Base-by-base conservation (phyloP, 2,329 filamentous ascomycete species). In the Neoscytalidium dimidiatum region DNA sequence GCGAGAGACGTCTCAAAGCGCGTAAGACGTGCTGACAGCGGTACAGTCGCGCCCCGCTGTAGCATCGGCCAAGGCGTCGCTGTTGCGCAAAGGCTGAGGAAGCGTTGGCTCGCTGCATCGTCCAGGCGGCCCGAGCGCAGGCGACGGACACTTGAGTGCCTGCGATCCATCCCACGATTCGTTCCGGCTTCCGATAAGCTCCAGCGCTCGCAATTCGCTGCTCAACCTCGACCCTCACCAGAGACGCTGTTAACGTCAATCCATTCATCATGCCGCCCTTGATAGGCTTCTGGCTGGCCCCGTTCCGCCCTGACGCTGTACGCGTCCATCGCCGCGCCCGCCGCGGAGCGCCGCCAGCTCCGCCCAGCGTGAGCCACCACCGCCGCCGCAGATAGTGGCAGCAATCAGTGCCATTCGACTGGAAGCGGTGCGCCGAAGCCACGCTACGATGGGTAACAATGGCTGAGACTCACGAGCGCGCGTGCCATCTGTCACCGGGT, bases 151-250 rank as follows among this genome's bases (percentile, higher is more conserved):
- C 13, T 41, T 26, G 7, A 48, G 38, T n/a, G 11, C 38, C 38
- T n/a, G n/a, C n/a, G n/a, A n/a, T n/a, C 46, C 21, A 51, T 51
- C 23, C 46, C 26, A 17, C 46, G 29, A 19, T 6, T 52, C 17
- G 48, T n/a, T 31, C 51, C 35, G 19, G 19, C 13, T 28, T 41
- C 52, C 52, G 52, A 60, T 60, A 44, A 60, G 56, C 56, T 28
- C 49, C 4, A 5, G 17, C 2, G 28, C 49, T 52, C 26, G 21
- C 49, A 33, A 52, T 52, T 52, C 56, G 56, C 38, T 14, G 35
- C 52, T 31, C 14, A 56, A 28, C 52, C 4, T 58, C 53, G 4
- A 35, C n/a, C 17, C 28, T 53, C 3, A 28, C 23, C 48, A 51
- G n/a, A n/a, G n/a, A n/a, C n/a, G n/a, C 4, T 23, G 43, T 19